phyloP scores from a whole-genome alignment of 2,329 filamentous ascomycete genomes.

The Pseudogymnoascus sp. region DNA sequence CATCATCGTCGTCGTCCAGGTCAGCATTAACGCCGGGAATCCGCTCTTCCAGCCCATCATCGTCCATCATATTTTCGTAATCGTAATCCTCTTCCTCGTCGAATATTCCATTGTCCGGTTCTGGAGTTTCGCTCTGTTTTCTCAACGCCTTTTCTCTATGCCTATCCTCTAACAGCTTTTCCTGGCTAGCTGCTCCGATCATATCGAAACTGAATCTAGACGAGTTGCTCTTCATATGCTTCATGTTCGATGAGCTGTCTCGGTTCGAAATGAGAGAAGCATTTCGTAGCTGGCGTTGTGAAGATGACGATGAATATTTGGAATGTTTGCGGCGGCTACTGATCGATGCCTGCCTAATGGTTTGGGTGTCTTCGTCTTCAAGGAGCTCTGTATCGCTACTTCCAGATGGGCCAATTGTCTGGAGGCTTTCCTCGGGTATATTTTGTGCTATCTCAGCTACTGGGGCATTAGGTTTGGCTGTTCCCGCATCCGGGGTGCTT shows the following conservation, averaged over 20 bases:
- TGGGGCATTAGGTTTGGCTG: background rate
- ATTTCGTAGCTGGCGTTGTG: slow-evolving; percentile 23
- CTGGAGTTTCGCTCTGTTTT: slow-evolving; percentile 39
- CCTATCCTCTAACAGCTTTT: slow-evolving; percentile 63
- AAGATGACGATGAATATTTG: slow-evolving; percentile 30
- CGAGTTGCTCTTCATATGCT: slow-evolving; percentile 66
- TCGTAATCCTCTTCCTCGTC: slow-evolving; percentile 50
- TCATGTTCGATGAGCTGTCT: slow-evolving; percentile 39
- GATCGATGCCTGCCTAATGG: slow-evolving; percentile 10
- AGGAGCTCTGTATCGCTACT: background rate
- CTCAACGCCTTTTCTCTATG: slow-evolving; percentile 60
- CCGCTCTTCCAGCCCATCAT: slow-evolving; percentile 57
- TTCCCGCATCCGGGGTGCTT: background rate
- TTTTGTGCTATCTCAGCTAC: slow-evolving; percentile 14
- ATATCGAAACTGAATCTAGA: slow-evolving; percentile 79
- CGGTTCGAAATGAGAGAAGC: slow-evolving; percentile 40
- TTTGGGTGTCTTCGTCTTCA: slow-evolving; percentile 10
- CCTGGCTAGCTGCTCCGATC: slow-evolving; percentile 58
- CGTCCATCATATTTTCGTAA: slow-evolving; percentile 56
- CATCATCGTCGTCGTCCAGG: slow-evolving; percentile 24
- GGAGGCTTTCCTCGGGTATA: slow-evolving; percentile 14
- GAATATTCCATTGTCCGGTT: slow-evolving; percentile 29
- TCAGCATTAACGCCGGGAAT: slow-evolving; percentile 51
- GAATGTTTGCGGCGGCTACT: slow-evolving; percentile 13
- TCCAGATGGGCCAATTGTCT: background rate